These are phyloP conservation scores for Diaporthe nobilis DNA, from an alignment of 2,329 filamentous ascomycete species.

Conservation along the genomic window DNA sequence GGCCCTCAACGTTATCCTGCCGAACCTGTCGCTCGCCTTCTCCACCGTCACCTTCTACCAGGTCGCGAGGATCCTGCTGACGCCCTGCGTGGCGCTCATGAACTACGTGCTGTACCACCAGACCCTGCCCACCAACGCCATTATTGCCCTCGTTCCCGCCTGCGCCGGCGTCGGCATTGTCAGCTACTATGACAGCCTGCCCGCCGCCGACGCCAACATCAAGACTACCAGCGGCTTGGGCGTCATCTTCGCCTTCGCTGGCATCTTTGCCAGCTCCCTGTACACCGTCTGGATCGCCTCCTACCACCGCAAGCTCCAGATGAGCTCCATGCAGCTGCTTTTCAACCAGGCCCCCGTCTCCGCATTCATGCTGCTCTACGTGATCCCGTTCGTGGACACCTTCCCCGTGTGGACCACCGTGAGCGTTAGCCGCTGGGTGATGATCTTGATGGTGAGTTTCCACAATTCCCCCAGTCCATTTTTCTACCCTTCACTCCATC, in stretches of 20 bases:
- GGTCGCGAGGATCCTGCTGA: constrained; percentile 76
- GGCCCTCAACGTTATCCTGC: constrained; percentile 78
- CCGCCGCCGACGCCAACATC: constrained; percentile 59
- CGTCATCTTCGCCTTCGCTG: constrained; percentile 74
- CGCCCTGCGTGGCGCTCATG: constrained; percentile 75
- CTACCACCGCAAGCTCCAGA: constrained; percentile 75
- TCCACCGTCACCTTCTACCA: constrained; percentile 80
- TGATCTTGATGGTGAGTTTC: constrained; percentile 70
- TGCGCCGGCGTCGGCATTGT: constrained; percentile 76
- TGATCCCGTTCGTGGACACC: constrained; percentile 75
- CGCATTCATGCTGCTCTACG: constrained; percentile 73
- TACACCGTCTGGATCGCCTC: constrained; percentile 79
- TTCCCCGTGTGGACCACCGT: constrained; percentile 71
- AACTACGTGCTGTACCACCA: constrained; percentile 74
- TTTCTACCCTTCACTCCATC: not conserved
- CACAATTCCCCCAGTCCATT: not conserved
- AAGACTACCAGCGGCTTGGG: constrained; percentile 71
- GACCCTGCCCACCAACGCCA: constrained; percentile 67
- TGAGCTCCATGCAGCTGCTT: constrained; percentile 78
- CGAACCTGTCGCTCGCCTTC: constrained; percentile 77
- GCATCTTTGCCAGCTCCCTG: constrained; percentile 75
- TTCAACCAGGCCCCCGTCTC: constrained; percentile 78
- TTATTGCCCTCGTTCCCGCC: constrained; percentile 70
- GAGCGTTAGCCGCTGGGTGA: constrained; percentile 64
- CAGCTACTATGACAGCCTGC: constrained; percentile 77